Percentiles rank a stretch among this genome's conserved stretches.
Conservation (phyloP, 2,329 filamentous ascomycete species). For the Talaromyces sp. region DNA sequence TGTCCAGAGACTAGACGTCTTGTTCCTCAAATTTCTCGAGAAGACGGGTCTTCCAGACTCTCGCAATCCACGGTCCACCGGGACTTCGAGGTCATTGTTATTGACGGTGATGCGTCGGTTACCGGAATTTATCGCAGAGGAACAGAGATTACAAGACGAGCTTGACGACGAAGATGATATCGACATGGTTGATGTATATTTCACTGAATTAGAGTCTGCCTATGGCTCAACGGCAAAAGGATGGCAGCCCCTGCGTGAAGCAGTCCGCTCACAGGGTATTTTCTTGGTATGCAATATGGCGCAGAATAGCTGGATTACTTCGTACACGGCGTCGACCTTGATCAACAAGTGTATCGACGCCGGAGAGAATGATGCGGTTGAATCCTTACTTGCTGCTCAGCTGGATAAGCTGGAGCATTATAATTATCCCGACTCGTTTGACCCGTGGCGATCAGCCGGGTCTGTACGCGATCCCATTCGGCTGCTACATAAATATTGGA, state of each 20-base stretch:
- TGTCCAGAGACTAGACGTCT: constrained; percentile 26
- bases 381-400: constrained; percentile 27
- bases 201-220: constrained; percentile 35
- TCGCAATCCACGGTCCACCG: constrained; percentile 11
- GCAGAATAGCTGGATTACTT: constrained; percentile 29
- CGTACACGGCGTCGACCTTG: constrained; percentile 24
- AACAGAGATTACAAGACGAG: constrained; percentile 30
- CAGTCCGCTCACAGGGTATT: constrained; percentile 36
- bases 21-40: constrained; percentile 31
- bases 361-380: constrained; percentile 30
- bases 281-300: constrained; percentile 32
- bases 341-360: constrained; percentile 26
- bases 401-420: constrained; percentile 22
- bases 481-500: constrained; percentile 25
- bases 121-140: constrained; percentile 32
- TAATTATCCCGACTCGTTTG: constrained; percentile 23
- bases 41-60: constrained; percentile 20
- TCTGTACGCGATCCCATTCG: constrained; percentile 23
- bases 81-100: constrained; percentile 29
- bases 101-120: constrained; percentile 30
- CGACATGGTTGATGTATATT: constrained; percentile 37
- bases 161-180: constrained; percentile 26
- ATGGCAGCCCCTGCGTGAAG: constrained; percentile 36
- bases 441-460: constrained; percentile 13
- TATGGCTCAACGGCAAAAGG: constrained; percentile 30